Evolutionary conservation across 2,329 filamentous ascomycete genomes (phyloP).

Genomic region (Truncatella angustata): DNA sequence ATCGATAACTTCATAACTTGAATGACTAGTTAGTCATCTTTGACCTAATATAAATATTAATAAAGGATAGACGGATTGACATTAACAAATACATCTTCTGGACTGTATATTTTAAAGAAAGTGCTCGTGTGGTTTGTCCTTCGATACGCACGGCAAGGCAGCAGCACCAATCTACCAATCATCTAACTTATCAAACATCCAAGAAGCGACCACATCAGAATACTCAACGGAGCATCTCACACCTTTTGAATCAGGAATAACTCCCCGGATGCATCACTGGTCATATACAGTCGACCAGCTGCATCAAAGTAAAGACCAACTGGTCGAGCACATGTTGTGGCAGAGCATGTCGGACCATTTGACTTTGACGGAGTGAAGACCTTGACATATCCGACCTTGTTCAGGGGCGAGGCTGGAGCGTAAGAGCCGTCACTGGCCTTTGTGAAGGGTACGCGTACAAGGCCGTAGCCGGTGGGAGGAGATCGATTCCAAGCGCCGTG

Average conservation of each 20-base stretch:
- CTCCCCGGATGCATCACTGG: conserved; percentile 53
- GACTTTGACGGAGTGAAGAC: conserved; percentile 48
- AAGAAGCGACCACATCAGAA: not conserved
- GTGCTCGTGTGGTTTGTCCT: too few species aligned
- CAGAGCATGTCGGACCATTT: conserved; percentile 34
- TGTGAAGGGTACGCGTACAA: conserved; percentile 33
- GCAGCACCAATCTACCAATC: too few species aligned
- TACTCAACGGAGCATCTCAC: not conserved
- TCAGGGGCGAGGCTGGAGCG: conserved; percentile 24
- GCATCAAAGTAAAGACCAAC: conserved; percentile 42
- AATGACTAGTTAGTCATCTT: too few species aligned
- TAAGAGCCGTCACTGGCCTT: conserved; percentile 25
- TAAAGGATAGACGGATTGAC: too few species aligned
- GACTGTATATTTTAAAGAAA: too few species aligned
- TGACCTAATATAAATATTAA: too few species aligned
- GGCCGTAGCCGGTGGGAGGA: conserved; percentile 34
- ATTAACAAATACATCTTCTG: too few species aligned
- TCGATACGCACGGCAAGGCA: too few species aligned
- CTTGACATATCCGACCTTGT: conserved; percentile 41
- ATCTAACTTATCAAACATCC: not conserved
- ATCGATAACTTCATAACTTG: too few species aligned
- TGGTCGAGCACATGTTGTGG: conserved; percentile 48
- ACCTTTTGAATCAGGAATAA: conserved; percentile 19
- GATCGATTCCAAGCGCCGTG: conserved; percentile 54
- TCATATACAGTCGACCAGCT: conserved; percentile 51